Evolutionary conservation across 2,329 filamentous ascomycete species (phyloP).

Genomic region (Stachybotrys chartarum): DNA sequence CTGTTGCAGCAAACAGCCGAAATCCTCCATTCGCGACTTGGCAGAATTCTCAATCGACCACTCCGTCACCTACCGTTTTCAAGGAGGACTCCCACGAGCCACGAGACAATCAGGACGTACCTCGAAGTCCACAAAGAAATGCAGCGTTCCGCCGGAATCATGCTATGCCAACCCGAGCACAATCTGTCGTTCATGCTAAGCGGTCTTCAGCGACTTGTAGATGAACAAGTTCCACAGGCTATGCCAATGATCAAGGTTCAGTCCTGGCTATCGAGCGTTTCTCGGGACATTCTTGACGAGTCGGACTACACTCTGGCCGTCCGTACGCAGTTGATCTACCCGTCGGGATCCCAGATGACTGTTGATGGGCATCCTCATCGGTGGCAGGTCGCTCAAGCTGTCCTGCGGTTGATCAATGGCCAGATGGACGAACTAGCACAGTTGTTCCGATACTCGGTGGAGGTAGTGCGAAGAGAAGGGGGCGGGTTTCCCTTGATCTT

Average conservation of each 20-base stretch:
- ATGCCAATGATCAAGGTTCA: conserved; percentile 44
- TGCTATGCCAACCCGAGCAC: conserved; percentile 57
- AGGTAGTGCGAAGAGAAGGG: conserved; percentile 25
- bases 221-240: conserved; percentile 36
- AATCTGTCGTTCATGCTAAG: conserved; percentile 58
- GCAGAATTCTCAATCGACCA: conserved; percentile 44
- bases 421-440: conserved; percentile 28
- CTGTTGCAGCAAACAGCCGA: conserved; percentile 52
- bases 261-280: conserved; percentile 38
- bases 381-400: conserved; percentile 37
- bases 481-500: conserved; percentile 39
- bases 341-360: conserved; percentile 39
- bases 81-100: conserved; percentile 28
- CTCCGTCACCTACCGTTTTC: conserved; percentile 53
- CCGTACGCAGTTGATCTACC: conserved; percentile 52
- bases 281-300: conserved; percentile 60
- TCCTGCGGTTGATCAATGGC: conserved; percentile 33
- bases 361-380: conserved; percentile 48
- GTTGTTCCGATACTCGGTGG: conserved; percentile 21
- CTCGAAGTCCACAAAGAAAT: conserved; percentile 30
- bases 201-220: conserved; percentile 48
- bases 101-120: conserved; percentile 23
- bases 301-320: conserved; percentile 50
- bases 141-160: conserved; percentile 37
- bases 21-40: conserved; percentile 45